Base-by-base conservation (phyloP, 306 rosid genomes). In the Lotus japonicus region DNA sequence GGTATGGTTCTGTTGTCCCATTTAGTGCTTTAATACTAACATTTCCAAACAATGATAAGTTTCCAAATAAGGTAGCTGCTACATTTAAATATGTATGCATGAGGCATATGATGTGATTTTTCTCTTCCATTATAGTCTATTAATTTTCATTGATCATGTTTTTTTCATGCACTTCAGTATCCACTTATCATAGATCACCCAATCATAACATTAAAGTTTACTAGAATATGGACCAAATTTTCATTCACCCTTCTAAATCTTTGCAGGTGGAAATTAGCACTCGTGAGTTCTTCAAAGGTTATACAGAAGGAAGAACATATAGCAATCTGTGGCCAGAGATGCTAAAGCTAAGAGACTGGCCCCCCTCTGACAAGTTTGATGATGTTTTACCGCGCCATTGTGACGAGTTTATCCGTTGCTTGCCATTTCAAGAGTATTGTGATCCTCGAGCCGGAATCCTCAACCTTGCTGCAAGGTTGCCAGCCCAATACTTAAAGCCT, bases 271-370 rank as follows among this genome's bases (percentile, higher is more conserved):
- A 84, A 74, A 86, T 90, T 31, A 58, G 65, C 44, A 72, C 97
- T 57, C 78, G 41, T 14, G 12, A 73, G 11, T 90, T 90, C 85
- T 90, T 90, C 21, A 41, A 82, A 69, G 97, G 97, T 60, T 88
- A 90, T 42, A 58, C 50, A 0, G 78, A 79, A 62, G 97, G 92
- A 68, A 77, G 88, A 79, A 75, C 72, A 66, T 82, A 90, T 54
- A 0, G 0, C 0, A 87, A 87, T 48, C 69, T 70, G 3, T 90
- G 97, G 97, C 97, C 95, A 19, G 86, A 79, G 81, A 88, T 90
- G 95, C 90, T 90, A 2, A 90, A 90, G 83, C 70, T 90, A 12
- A 90, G 88, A 73, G 95, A 90, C 28, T 90, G 97, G 97, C 97
- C 97, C 2, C 97, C 95, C 11, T 90, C 87, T n/a, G 84, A 90